A percentile compares a stretch with the other conserved stretches of the same genome.
Conservation (phyloP, 2,329 filamentous ascomycete genomes). For the Aspergillus quadrilineatus region DNA sequence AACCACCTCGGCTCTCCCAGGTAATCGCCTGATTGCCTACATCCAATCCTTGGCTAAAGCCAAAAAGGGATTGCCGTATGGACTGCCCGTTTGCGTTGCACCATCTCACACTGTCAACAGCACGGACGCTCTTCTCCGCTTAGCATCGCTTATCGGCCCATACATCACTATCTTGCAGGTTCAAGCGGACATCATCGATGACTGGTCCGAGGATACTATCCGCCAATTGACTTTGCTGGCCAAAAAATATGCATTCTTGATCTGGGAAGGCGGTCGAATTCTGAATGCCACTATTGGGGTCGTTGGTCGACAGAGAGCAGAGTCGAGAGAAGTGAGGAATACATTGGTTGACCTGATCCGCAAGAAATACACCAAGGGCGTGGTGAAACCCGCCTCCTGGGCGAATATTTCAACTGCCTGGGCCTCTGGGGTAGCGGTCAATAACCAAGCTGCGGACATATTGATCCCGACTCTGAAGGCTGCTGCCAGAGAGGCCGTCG, state of each 20-base stretch:
- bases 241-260: conserved; percentile 39
- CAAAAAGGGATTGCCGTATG: conserved; percentile 40
- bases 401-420: conserved; percentile 40
- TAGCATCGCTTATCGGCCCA: conserved; percentile 60
- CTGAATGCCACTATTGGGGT: conserved; percentile 38
- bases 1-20: conserved; percentile 23
- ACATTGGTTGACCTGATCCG: conserved; percentile 35
- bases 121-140: conserved; percentile 54
- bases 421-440: conserved; percentile 36
- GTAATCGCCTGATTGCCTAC: conserved; percentile 40
- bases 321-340: conserved; percentile 33
- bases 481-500: conserved; percentile 43
- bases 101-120: conserved; percentile 59
- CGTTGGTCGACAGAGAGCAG: conserved; percentile 27
- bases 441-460: conserved; percentile 41
- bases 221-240: conserved; percentile 35
- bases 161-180: conserved; percentile 62
- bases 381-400: conserved; percentile 40
- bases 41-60: conserved; percentile 32
- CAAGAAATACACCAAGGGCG: conserved; percentile 41
- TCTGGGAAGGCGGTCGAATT: conserved; percentile 44
- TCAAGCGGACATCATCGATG: conserved; percentile 61
- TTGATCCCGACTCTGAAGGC: conserved; percentile 44
- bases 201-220: conserved; percentile 59
- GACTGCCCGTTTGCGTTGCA: conserved; percentile 44